phyloP scores from a whole-genome alignment of 176 grass and related monocot genomes.

The Ampelocalamus luodianensis region DNA sequence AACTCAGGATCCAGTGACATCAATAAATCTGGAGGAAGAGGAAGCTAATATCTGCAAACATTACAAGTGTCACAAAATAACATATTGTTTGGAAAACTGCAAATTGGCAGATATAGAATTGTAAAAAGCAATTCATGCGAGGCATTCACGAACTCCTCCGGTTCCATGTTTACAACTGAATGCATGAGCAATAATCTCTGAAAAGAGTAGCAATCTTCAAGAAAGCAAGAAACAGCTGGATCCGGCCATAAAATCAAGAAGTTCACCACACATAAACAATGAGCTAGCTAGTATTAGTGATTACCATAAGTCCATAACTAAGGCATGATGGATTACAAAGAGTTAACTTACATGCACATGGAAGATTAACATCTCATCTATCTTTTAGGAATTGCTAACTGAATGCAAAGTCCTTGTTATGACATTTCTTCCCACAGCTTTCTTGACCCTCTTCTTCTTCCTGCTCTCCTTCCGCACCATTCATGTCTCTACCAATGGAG shows the following conservation, averaged over 20 bases:
- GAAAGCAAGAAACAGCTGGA: not conserved
- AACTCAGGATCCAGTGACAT: not conserved
- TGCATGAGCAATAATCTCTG: not conserved
- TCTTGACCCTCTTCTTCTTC: conserved; percentile 79
- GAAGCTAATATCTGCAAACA: not conserved
- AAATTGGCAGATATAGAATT: not conserved
- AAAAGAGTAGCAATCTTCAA: not conserved
- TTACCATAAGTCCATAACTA: not conserved
- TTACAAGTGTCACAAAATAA: not conserved
- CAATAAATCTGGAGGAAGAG: not conserved
- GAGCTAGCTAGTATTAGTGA: not conserved
- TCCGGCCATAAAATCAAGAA: not conserved
- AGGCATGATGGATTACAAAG: not conserved
- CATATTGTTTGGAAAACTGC: not conserved
- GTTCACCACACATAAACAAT: not conserved
- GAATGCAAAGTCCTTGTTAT: conserved; percentile 55
- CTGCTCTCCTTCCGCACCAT: not conserved
- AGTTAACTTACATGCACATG: conserved; percentile 31
- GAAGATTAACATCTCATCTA: conserved; percentile 1
- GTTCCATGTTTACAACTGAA: not conserved
- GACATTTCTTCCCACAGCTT: conserved; percentile 99
- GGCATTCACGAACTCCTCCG: not conserved
- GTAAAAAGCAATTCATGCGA: not conserved
- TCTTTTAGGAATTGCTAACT: not conserved
- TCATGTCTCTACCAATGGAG: not conserved